Conservation (phyloP, 2,329 filamentous ascomycete genomes). For the Aspergillus pseudoterreus region DNA sequence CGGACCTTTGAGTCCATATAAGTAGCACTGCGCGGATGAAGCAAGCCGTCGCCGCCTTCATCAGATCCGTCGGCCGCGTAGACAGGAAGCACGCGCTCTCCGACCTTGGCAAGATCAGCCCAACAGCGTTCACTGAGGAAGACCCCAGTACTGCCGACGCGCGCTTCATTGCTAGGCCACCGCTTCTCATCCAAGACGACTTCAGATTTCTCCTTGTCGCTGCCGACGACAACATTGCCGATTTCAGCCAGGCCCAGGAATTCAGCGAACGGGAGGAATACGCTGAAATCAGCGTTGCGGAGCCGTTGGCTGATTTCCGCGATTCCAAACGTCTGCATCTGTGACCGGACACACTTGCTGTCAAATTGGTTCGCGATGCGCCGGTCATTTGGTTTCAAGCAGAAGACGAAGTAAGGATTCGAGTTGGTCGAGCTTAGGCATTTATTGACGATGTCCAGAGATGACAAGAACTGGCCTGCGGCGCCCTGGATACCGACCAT, state of each 20-base stretch:
- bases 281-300: conserved; percentile 87
- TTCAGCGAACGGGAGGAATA: conserved; percentile 93
- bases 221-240: conserved; percentile 82
- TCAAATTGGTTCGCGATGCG: conserved; percentile 98
- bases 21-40: conserved; percentile 44
- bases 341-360: conserved; percentile 93
- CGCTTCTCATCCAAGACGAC: conserved; percentile 86
- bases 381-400: conserved; percentile 93
- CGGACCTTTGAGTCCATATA: conserved; percentile 53
- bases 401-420: conserved; percentile 96
- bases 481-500: conserved; percentile 67
- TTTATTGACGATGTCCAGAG: conserved; percentile 85
- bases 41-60: conserved; percentile 58
- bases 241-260: conserved; percentile 85
- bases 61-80: conserved; percentile 57
- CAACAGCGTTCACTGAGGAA: conserved; percentile 96
- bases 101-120: conserved; percentile 79
- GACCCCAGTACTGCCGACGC: conserved; percentile 85
- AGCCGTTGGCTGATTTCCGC: conserved; percentile 94
- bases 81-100: conserved; percentile 56
- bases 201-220: conserved; percentile 87
- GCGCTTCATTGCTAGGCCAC: conserved; percentile 89
- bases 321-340: conserved; percentile 93
- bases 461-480: conserved; percentile 84
- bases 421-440: conserved; percentile 77